A percentile compares a stretch with the other conserved stretches of the same genome.
These are phyloP conservation scores for Phytophthora capsici DNA, from an alignment of 352 stramenopile species.

Conservation along the genomic window DNA sequence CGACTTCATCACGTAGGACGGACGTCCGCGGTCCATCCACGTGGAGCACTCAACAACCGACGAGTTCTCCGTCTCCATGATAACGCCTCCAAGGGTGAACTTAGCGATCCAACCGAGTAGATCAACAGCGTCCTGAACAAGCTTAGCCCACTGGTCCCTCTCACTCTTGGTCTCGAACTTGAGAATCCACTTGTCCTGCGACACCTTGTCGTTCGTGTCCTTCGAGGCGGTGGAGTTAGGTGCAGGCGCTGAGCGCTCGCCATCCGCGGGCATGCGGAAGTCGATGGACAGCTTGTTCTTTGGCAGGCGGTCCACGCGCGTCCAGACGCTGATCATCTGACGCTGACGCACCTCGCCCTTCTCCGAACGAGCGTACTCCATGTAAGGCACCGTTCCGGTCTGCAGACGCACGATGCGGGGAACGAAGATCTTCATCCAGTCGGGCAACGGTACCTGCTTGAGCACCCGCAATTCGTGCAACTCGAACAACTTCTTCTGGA, in stretches of 20 bases:
- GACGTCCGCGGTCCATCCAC: constrained; percentile 60
- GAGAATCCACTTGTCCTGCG: constrained; percentile 64
- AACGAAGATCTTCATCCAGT: constrained; percentile 86
- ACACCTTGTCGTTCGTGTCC: constrained; percentile 38
- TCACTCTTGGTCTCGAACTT: constrained; percentile 81
- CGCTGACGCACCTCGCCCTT: constrained; percentile 64
- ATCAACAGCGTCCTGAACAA: constrained; percentile 70
- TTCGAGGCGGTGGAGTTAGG: constrained; percentile 16
- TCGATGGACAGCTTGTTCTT: constrained; percentile 79
- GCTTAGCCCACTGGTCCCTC: constrained; percentile 64
- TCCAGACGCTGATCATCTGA: constrained; percentile 66
- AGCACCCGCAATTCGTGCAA: constrained; percentile 54
- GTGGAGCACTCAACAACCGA: constrained; percentile 70
- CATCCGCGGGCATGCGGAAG: constrained; percentile 49
- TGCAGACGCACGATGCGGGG: constrained; percentile 66
- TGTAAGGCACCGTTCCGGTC: constrained; percentile 63
- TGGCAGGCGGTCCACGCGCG: constrained; percentile 58
- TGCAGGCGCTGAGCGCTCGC: constrained; percentile 23
- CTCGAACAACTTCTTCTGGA: constrained; percentile 63
- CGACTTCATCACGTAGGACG: constrained; percentile 73
- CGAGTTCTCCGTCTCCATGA: constrained; percentile 63
- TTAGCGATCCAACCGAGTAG: constrained; percentile 75
- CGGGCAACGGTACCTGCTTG: constrained; percentile 68
- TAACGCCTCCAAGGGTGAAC: constrained; percentile 64
- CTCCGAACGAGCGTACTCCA: constrained; percentile 70